Evolutionary conservation across 1,284 basidiomycete genomes (phyloP).

Genomic region (Boletus mariae): DNA sequence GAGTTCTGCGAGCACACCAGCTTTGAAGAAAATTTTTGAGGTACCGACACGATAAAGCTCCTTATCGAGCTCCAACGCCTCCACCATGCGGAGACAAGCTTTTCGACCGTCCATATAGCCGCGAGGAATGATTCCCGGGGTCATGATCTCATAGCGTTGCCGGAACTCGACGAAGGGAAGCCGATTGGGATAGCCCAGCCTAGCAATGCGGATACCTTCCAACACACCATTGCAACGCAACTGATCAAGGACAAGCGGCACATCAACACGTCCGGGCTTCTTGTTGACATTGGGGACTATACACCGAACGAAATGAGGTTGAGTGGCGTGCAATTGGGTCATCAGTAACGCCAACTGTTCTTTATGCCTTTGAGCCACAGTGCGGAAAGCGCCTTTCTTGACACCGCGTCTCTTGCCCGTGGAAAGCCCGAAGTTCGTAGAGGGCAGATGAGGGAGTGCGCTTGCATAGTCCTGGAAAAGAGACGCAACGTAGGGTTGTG

Average conservation of each 20-base stretch:
- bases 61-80: constrained; percentile 84
- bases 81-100: constrained; percentile 91
- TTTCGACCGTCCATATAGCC: constrained; percentile 98
- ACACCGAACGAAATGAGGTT: constrained; percentile 98
- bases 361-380: constrained; percentile 93
- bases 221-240: constrained; percentile 98
- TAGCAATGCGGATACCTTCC: constrained; percentile 97
- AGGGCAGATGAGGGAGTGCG: constrained; percentile 29
- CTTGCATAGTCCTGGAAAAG: constrained; percentile 85
- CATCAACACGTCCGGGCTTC: constrained; percentile 89
- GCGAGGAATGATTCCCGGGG: constrained; percentile 86
- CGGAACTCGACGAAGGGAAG: constrained; percentile 97
- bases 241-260: constrained; percentile 95
- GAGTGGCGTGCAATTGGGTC: constrained; percentile 88
- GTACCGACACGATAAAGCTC: constrained; percentile 88
- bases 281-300: constrained; percentile 96
- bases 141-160: constrained; percentile 94
- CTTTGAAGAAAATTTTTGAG: constrained; percentile 99
- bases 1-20: constrained; percentile 95
- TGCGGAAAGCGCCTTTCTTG: constrained; percentile 97
- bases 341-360: constrained; percentile 94
- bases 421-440: constrained; percentile 39
- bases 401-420: constrained; percentile 73
- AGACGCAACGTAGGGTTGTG: constrained; percentile 76
- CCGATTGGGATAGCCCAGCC: constrained; percentile 95